Percentiles rank a stretch among this genome's conserved stretches.
phyloP scores from a whole-genome alignment of 495 filamentous ascomycete genomes.

The Aspergillus sparsus region DNA sequence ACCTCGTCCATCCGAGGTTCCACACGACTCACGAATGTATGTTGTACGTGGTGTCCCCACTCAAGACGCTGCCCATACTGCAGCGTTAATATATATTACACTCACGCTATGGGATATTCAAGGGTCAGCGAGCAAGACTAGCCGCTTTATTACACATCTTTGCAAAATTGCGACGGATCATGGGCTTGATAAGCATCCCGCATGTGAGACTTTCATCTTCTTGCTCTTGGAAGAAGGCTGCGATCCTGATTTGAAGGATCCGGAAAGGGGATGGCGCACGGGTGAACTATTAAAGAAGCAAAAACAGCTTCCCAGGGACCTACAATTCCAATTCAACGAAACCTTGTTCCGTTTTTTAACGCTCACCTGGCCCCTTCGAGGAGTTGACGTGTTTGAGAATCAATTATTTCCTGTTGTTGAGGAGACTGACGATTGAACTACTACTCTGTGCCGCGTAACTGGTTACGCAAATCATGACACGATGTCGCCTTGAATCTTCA shows the following conservation, averaged over 20 bases:
- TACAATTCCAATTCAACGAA: constrained; percentile 48
- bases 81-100: constrained; percentile 45
- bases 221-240: constrained; percentile 43
- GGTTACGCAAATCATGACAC: too few relatives aligned
- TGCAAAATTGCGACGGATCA: constrained; percentile 31
- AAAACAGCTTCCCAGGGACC: constrained; percentile 41
- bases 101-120: constrained; percentile 43
- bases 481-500: too few relatives aligned
- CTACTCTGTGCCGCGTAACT: neutral
- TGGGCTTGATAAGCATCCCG: constrained; percentile 40
- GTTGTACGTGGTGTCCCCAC: constrained; percentile 39
- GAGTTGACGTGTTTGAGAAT: constrained; percentile 39
- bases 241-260: constrained; percentile 39
- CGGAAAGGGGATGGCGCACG: constrained; percentile 43
- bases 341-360: constrained; percentile 45
- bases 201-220: constrained; percentile 49
- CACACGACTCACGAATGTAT: constrained; percentile 40
- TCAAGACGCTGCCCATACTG: constrained; percentile 44
- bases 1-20: constrained; percentile 45
- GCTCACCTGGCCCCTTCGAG: constrained; percentile 34
- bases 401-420: constrained; percentile 17
- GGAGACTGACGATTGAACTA: neutral
- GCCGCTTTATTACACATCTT: constrained; percentile 39
- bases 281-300: constrained; percentile 41
- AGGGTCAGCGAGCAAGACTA: constrained; percentile 34